These are phyloP conservation scores for Microcyclosporella mali DNA, from an alignment of 2,329 filamentous ascomycete species.

Conservation along the genomic window DNA sequence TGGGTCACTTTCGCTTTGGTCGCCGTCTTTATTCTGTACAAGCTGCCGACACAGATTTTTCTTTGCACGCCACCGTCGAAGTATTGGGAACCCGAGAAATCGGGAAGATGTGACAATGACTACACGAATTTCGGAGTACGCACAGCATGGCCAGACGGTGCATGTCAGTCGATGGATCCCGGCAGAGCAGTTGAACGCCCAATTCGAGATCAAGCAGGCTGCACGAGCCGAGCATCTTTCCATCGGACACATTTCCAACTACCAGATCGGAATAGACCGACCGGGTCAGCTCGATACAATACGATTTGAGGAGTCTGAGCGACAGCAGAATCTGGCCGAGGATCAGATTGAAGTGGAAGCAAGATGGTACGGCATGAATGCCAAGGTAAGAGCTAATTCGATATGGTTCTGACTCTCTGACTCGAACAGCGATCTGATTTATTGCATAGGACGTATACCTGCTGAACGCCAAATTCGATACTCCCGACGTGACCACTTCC, in stretches of 20 bases:
- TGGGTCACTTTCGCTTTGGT: too few species aligned
- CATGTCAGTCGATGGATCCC: background rate
- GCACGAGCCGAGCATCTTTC: background rate
- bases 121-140: too few species aligned
- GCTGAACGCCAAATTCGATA: background rate
- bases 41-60: too few species aligned
- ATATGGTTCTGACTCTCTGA: too few species aligned
- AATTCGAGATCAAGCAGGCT: background rate
- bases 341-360: conserved; percentile 3
- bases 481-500: background rate
- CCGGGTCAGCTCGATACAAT: background rate
- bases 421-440: too few species aligned
- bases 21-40: too few species aligned
- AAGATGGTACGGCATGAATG: background rate
- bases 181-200: background rate
- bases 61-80: too few species aligned
- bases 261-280: background rate
- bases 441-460: conserved; percentile 15
- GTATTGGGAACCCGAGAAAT: too few species aligned
- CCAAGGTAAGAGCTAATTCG: too few species aligned
- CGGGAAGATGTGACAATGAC: too few species aligned
- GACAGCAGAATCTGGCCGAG: too few species aligned
- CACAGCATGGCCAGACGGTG: background rate
- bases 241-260: background rate
- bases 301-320: too few species aligned